Base-by-base conservation (phyloP, 2,329 filamentous ascomycete species). In the Calonectria fujianensis region DNA sequence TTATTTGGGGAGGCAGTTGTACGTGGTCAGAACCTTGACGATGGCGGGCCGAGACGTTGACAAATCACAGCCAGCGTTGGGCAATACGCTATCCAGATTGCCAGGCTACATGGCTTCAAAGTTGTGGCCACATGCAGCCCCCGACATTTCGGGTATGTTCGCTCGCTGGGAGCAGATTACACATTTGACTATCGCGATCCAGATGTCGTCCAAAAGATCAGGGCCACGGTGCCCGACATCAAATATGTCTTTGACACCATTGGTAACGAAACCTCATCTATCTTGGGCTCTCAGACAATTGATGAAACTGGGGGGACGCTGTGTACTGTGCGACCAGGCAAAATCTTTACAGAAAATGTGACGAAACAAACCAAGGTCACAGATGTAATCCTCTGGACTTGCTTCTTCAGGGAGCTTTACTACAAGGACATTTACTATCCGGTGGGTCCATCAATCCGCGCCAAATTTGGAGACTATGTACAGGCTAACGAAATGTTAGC, bases 1-100 rank as follows among this genome's bases (percentile, higher is more conserved):
- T 89, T 7, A 81, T 88, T 18, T 89, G 85, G 85, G 87, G 85
- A 29, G 87, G 86, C 41, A 87, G 86, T 48, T 87, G 86, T 84
- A 81, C 79, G 81, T 82, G 6, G n/a, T 57, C 9, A 3, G 11
- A 4, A 18, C 24, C 16, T 20, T 14, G 10, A 2, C 18, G 9
- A n/a, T 24, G 27, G 8, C 39, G 10, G 10, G 16, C 52, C 27
- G 27, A 37, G 5, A 29, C 32, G 16, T 32, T 69, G 45, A 74
- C 45, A 37, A 14, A 14, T 11, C 35, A n/a, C 57, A 86, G 84
- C 84, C 29, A 86, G 84, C 54, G 85, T 86, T 4, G 85, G 85
- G 2, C 76, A 82, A 1, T 86, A 84, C 52, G 82, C 84, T 3
- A 82, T 86, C 20, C 85, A 87, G 52, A 78, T 86, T 13, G 85